phyloP scores from a whole-genome alignment of 2,329 filamentous ascomycete species.

The Fusarium multiceps region DNA sequence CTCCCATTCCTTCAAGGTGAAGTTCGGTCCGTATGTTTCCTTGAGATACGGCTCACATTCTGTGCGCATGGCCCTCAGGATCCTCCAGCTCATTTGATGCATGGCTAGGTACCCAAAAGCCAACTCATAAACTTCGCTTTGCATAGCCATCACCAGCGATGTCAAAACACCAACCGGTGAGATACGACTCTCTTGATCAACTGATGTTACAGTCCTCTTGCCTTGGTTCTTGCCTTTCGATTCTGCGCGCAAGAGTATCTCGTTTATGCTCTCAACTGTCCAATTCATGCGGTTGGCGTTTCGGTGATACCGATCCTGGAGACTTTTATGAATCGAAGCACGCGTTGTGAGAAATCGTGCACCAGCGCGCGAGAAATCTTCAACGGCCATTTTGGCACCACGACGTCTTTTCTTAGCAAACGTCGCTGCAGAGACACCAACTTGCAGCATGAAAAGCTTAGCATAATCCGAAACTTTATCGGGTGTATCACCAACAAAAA shows the following conservation, averaged over 20 bases:
- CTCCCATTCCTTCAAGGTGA: neutral
- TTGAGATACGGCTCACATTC: neutral
- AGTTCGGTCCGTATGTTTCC: neutral
- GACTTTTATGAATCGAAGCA: neutral
- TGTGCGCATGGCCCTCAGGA: accelerated
- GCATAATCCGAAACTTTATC: neutral
- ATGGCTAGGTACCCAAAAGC: neutral
- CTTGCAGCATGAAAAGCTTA: neutral
- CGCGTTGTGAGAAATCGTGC: neutral
- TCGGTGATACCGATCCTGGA: neutral
- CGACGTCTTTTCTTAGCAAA: neutral
- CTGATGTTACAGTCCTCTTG: neutral
- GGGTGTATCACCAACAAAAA: neutral
- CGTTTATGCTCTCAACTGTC: neutral
- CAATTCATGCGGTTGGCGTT: neutral
- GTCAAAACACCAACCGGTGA: neutral
- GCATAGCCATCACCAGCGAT: neutral
- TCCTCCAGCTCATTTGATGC: neutral
- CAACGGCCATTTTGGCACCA: neutral
- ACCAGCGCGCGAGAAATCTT: neutral
- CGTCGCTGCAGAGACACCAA: neutral
- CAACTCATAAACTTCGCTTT: neutral
- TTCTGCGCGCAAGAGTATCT: neutral
- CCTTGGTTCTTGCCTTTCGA: neutral
- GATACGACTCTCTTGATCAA: neutral